Evolutionary conservation across 192 early-diverging fungal species (phyloP).

Genomic region (Lobosporangium transversale): DNA sequence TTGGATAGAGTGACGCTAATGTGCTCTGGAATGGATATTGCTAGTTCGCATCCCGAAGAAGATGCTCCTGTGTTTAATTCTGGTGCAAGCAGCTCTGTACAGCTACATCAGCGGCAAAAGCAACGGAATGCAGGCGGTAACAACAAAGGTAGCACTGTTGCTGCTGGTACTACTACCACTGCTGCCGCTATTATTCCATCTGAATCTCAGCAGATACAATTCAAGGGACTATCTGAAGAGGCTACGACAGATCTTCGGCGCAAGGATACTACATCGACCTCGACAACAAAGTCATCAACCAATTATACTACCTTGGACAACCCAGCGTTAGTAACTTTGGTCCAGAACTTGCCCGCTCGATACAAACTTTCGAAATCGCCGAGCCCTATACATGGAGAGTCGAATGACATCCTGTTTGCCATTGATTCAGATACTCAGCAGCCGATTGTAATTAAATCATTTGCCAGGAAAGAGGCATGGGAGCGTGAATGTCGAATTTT

Average conservation of each 20-base stretch:
- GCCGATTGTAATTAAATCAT: conserved; percentile 56
- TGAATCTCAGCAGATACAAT: neutral
- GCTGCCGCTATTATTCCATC: neutral
- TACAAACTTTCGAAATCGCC: conserved; percentile 49
- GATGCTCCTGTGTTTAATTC: conserved; percentile 7
- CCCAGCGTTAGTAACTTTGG: conserved; percentile 32
- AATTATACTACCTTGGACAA: conserved; percentile 25
- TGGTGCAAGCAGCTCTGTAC: conserved; percentile 12
- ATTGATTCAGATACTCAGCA: conserved; percentile 42
- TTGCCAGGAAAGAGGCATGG: conserved; percentile 63
- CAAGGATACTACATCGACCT: conserved; percentile 40
- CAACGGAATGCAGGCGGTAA: neutral
- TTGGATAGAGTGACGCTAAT: conserved; percentile 57
- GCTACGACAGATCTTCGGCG: conserved; percentile 11
- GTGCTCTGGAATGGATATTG: conserved; percentile 33
- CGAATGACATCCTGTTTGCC: conserved; percentile 59
- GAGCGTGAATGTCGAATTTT: conserved; percentile 60
- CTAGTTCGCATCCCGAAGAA: conserved; percentile 7
- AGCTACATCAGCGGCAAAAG: conserved; percentile 9
- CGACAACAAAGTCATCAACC: conserved; percentile 39
- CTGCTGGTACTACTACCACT: neutral
- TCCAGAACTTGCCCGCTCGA: conserved; percentile 53
- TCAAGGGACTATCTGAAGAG: neutral
- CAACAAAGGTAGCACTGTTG: no score
- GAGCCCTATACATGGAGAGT: conserved; percentile 54